These are phyloP conservation scores for Yamadazyma phyllophila DNA, from an alignment of 805 yeast species.

Conservation along the genomic window DNA sequence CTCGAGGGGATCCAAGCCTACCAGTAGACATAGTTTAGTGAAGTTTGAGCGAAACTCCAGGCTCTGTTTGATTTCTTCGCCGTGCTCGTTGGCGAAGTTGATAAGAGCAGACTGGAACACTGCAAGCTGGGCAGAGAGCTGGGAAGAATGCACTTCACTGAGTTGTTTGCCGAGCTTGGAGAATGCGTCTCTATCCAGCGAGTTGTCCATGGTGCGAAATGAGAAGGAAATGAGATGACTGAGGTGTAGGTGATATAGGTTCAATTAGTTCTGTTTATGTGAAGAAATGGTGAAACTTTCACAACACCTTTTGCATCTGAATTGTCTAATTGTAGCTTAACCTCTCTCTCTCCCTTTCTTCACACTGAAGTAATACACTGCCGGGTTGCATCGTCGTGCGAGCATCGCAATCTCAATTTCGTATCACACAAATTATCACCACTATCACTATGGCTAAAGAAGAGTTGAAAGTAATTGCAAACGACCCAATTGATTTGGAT, in stretches of 20 bases:
- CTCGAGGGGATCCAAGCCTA: constrained; percentile 81
- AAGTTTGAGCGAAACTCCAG: constrained; percentile 68
- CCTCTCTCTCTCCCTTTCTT: no score
- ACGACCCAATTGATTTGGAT: constrained; percentile 31
- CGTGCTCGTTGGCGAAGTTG: constrained; percentile 73
- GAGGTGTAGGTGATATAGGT: no score
- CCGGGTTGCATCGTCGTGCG: no score
- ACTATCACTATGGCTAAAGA: constrained; percentile 15
- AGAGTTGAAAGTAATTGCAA: constrained; percentile 28
- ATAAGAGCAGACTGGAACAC: constrained; percentile 76
- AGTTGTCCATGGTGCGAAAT: neutral
- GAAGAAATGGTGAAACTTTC: no score
- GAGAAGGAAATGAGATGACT: no score
- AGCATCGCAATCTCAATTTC: neutral
- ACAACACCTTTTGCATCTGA: no score
- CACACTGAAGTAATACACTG: no score
- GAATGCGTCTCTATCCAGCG: constrained; percentile 31
- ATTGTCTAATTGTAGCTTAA: no score
- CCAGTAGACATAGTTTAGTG: constrained; percentile 68
- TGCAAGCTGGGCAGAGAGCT: constrained; percentile 65
- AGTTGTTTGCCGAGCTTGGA: constrained; percentile 51
- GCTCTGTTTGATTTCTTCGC: constrained; percentile 61
- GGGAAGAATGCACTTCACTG: constrained; percentile 53
- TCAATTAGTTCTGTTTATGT: no score
- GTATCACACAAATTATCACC: neutral